Base-by-base conservation (phyloP, 148 eudicot species). In the Vaccinium vitisidaea region DNA sequence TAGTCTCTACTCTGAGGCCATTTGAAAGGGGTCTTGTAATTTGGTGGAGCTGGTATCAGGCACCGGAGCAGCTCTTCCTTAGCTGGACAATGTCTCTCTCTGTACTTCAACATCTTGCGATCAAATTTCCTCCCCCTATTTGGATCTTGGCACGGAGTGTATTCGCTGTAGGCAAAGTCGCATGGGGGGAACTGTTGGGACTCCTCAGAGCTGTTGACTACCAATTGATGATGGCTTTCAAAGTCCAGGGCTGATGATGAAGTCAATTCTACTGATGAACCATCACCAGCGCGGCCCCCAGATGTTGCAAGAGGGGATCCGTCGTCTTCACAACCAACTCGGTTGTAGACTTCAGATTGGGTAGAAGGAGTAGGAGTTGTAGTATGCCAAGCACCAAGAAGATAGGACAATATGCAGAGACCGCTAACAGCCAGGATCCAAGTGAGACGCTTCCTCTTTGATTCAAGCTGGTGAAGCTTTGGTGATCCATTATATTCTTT, bases 1-100 rank as follows among this genome's bases (percentile, higher is more conserved):
- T 89, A 92, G 80, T 95, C 99, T 81, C 98, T 85, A 61, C 98
- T 97, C 87, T 94, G 93, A 10, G 99, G 99, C 99, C 99, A 94
- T 85, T 93, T 93, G 86, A 96, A 96, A 27, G 99, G 99, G 63
- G 88, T 49, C 88, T 94, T 97, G 85, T 97, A 97, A 82, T 91
- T 92, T 1, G 98, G 95, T 0, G 99, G 99, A 67, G 99, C 88
- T 0, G 99, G 98, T 56, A 97, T 97, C 10, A 97, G 90, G 78
- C 99, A 97, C 14, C 86, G 69, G 8, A 97, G 61, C 55, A 88
- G 81, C 86, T 97, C 99, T 14, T 94, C 93, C 83, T 95, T 92
- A 1, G 58, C 69, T 5, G 99, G 99, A 73, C 99, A 97, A 82
- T 97, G 99, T 6, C 99, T 81, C 84, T 97, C 99, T 87, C 98